These are phyloP conservation scores for Amphicarpaea edgeworthii DNA, from an alignment of 306 rosid genomes.

Conservation along the genomic window DNA sequence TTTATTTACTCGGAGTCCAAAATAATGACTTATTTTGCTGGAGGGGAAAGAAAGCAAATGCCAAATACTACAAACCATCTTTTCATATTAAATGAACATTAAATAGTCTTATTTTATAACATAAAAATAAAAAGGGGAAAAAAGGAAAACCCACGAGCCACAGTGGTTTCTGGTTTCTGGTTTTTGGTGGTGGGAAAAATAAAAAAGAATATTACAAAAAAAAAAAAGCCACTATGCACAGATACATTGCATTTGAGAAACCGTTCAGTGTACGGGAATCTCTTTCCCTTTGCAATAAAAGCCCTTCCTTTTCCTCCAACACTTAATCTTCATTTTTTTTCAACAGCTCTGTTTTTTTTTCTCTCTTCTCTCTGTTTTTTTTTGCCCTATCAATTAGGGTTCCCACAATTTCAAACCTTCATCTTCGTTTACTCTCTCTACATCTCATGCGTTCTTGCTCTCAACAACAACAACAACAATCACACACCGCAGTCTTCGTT, in stretches of 20 bases:
- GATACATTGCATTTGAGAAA: slow-evolving; percentile 80
- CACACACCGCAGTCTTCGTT: slow-evolving; percentile 30
- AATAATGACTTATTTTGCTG: too few relatives aligned
- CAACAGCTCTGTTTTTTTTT: too few relatives aligned
- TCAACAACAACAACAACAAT: slow-evolving; percentile 4
- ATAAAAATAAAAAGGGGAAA: not conserved
- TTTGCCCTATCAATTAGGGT: slow-evolving; percentile 90
- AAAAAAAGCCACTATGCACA: slow-evolving; percentile 65
- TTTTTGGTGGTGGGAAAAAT: slow-evolving; percentile 59
- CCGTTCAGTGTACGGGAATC: slow-evolving; percentile 62
- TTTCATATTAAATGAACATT: not conserved
- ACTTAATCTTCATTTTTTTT: slow-evolving; percentile 6
- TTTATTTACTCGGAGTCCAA: too few relatives aligned
- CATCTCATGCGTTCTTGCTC: slow-evolving; percentile 61
- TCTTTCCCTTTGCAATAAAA: slow-evolving; percentile 52
- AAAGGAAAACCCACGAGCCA: not conserved
- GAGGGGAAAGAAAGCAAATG: too few relatives aligned
- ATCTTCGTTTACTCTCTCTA: not conserved
- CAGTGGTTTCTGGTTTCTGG: slow-evolving; percentile 22
- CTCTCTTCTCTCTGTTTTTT: slow-evolving; percentile 34
- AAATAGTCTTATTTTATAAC: not conserved
- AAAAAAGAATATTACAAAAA: slow-evolving; percentile 60
- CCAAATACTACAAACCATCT: not conserved
- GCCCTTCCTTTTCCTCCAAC: slow-evolving; percentile 19
- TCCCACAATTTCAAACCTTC: not conserved